Base-by-base conservation (phyloP, 352 stramenopile species). In the Pythium vanterpoolii region DNA sequence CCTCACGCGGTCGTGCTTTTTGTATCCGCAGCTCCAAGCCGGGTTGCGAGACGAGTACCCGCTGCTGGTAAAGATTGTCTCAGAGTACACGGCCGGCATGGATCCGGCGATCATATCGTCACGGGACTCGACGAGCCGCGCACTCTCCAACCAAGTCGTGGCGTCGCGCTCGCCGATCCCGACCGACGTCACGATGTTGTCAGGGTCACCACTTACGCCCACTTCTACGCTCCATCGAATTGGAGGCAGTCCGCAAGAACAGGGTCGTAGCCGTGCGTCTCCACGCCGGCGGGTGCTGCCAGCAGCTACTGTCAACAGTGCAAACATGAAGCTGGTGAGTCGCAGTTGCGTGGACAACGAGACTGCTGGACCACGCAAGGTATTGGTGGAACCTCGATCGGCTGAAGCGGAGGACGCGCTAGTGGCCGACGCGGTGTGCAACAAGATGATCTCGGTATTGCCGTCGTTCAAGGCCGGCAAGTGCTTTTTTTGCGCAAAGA, bases 401-500 rank as follows among this genome's bases (percentile, higher is more conserved):
- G 13, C 28, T 16, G 30, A 53, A 47, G 27, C 39, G 18, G 57
- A 58, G 2, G 38, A 60, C 10, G 26, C 56, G 33, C 26, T 36
- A 1, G 23, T 59, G 4, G 33, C 33, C 4, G 51, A 60, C 4
- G 24, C 54, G 18, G 33, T 27, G 3, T 56, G 48, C 40, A 60
- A 56, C 33, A 80, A 67, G 47, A 91, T 93, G 64, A 65, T 90
- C 21, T 93, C 84, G 2, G 77, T 92, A 0, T 64, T 93, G 39
- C 84, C 82, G 21, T 93, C 82, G 21, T 91, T 91, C 57, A 90
- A 84, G 39, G 69, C 76, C 1, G 82, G 80, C 16, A 93, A 93
- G 47, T 93, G 84, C 47, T 93, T 93, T 53, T 93, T 93, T 56
- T 93, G 84, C 60, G 86, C 78, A 27, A 91, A 93, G 53, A 91